Evolutionary conservation across 2,329 filamentous ascomycete species (phyloP).

Genomic region (Fusarium chlamydosporum): DNA sequence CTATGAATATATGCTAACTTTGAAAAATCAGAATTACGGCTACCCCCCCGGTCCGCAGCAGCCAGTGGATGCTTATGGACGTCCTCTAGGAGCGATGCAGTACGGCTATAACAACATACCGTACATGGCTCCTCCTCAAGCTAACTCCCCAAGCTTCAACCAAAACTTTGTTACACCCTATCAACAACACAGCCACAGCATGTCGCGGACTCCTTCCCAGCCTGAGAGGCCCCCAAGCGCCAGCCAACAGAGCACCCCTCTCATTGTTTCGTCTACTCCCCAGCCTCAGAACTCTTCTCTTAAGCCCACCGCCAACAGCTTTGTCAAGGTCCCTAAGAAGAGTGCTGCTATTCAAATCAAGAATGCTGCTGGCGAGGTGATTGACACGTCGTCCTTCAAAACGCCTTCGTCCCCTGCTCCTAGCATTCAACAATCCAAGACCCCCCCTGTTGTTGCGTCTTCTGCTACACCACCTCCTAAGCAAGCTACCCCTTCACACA

Average conservation of each 20-base stretch:
- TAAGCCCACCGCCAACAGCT: conserved; percentile 62
- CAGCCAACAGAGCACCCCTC: conserved; percentile 71
- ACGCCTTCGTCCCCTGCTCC: conserved; percentile 70
- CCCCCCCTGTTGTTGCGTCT: conserved; percentile 79
- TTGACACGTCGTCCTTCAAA: conserved; percentile 76
- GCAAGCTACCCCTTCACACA: conserved; percentile 76
- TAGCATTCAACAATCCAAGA: conserved; percentile 70
- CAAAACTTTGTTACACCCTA: conserved; percentile 60
- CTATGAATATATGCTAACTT: conserved; percentile 81
- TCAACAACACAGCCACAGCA: conserved; percentile 72
- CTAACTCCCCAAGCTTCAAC: conserved; percentile 66
- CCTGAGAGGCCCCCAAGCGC: conserved; percentile 77
- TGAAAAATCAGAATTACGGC: conserved; percentile 75
- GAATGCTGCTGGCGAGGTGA: conserved; percentile 81
- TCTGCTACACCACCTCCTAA: conserved; percentile 86
- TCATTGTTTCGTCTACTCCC: conserved; percentile 72
- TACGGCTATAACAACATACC: conserved; percentile 64
- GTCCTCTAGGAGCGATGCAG: conserved; percentile 55
- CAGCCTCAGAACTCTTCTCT: conserved; percentile 74
- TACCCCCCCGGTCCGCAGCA: conserved; percentile 62
- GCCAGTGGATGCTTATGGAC: conserved; percentile 57
- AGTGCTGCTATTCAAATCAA: conserved; percentile 87
- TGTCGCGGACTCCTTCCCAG: conserved; percentile 89
- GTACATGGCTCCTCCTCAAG: conserved; percentile 63
- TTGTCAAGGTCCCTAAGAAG: conserved; percentile 69